These are phyloP conservation scores for Sicyos baderoa DNA, from an alignment of 306 rosid species.

Conservation along the genomic window DNA sequence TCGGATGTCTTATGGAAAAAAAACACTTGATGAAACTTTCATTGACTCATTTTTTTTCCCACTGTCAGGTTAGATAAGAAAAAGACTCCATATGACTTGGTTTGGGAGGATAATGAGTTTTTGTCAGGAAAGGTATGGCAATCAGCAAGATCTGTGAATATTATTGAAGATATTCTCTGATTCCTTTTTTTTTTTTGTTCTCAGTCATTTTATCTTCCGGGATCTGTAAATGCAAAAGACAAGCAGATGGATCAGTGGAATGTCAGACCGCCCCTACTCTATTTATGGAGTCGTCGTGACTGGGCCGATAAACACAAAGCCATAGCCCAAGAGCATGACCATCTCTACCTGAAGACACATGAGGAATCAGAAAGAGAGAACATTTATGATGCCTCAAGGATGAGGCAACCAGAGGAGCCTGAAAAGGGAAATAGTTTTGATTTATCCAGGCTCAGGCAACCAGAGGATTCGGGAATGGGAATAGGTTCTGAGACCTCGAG, in stretches of 20 bases:
- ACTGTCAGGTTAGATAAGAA: constrained; percentile 47
- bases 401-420: constrained; percentile 20
- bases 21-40: background rate
- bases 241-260: constrained; percentile 73
- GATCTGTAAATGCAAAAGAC: constrained; percentile 55
- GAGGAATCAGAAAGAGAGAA: constrained; percentile 21
- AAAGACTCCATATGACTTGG: constrained; percentile 50
- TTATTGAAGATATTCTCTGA: constrained; percentile 8
- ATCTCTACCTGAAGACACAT: constrained; percentile 22
- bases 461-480: constrained; percentile 6
- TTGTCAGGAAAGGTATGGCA: constrained; percentile 65
- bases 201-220: constrained; percentile 90
- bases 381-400: constrained; percentile 13
- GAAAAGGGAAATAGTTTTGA: constrained; percentile 25
- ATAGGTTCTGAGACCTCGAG: background rate
- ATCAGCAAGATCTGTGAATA: background rate
- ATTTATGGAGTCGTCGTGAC: constrained; percentile 70
- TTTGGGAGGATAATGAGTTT: constrained; percentile 66
- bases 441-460: constrained; percentile 15
- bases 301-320: constrained; percentile 41
- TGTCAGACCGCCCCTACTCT: constrained; percentile 52
- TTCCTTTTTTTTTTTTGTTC: constrained; percentile 19
- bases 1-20: background rate
- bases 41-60: background rate
- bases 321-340: constrained; percentile 55